phyloP scores from a whole-genome alignment of 345 rosid species.

The Eutrema heterophyllum region DNA sequence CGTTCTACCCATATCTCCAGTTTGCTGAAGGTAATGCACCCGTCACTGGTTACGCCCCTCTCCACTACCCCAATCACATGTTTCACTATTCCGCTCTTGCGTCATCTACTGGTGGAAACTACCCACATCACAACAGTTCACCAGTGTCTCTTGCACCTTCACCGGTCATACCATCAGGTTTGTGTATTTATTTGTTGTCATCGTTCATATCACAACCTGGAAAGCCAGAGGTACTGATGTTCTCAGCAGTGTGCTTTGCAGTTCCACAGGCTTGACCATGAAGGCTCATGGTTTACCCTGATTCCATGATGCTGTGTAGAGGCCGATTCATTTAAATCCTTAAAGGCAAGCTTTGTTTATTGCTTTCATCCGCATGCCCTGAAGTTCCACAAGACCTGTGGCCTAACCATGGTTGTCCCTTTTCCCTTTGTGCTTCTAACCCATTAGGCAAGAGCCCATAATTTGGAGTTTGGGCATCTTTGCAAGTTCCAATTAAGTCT shows the following conservation, averaged over 20 bases:
- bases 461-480: slow-evolving; percentile 39
- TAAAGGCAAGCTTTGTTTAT: slow-evolving; percentile 27
- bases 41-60: slow-evolving; percentile 52
- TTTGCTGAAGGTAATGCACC: slow-evolving; percentile 69
- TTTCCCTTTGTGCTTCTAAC: slow-evolving; percentile 36
- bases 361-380: slow-evolving; percentile 28
- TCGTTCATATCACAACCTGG: not conserved
- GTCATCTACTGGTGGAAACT: slow-evolving; percentile 46
- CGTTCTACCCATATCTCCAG: slow-evolving; percentile 81
- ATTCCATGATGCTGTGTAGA: slow-evolving; percentile 60
- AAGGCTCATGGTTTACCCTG: slow-evolving; percentile 56
- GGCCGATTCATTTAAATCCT: slow-evolving; percentile 21
- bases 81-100: slow-evolving; percentile 68
- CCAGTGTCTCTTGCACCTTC: slow-evolving; percentile 83
- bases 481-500: slow-evolving; percentile 48
- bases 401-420: slow-evolving; percentile 86
- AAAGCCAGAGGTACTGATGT: slow-evolving; percentile 42
- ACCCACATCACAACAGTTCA: slow-evolving; percentile 66
- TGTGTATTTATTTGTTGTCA: not conserved
- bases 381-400: slow-evolving; percentile 52
- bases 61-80: slow-evolving; percentile 72
- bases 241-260: slow-evolving; percentile 97
- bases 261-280: slow-evolving; percentile 90
- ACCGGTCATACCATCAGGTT: slow-evolving; percentile 79
- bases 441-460: slow-evolving; percentile 39